These are phyloP conservation scores for Chloromonas sp. DNA, from an alignment of 163 green algal species.

Conservation along the genomic window DNA sequence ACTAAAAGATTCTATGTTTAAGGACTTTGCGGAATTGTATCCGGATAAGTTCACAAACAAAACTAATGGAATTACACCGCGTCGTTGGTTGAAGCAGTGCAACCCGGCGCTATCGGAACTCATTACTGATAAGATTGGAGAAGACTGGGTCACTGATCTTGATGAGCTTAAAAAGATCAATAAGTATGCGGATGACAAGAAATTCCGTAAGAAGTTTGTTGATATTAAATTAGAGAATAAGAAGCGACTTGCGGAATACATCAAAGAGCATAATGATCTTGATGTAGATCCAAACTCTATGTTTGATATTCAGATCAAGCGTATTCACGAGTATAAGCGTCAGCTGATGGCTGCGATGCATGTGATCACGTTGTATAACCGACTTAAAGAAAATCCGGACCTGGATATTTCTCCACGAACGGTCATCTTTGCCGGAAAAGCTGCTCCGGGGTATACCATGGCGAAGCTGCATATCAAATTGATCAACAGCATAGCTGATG, in stretches of 20 bases:
- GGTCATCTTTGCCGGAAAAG: conserved; percentile 91
- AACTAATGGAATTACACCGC: conserved; percentile 73
- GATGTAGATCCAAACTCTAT: conserved; percentile 67
- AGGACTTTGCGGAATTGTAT: conserved; percentile 85
- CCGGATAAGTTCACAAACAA: conserved; percentile 54
- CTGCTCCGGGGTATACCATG: conserved; percentile 81
- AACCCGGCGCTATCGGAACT: conserved; percentile 84
- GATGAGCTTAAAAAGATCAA: conserved; percentile 66
- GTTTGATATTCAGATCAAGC: conserved; percentile 97
- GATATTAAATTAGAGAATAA: conserved; percentile 86
- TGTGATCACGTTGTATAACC: conserved; percentile 90
- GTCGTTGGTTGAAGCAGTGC: conserved; percentile 92
- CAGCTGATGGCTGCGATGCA: conserved; percentile 94
- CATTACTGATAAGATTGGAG: conserved; percentile 87
- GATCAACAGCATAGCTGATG: conserved; percentile 76
- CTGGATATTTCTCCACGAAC: conserved; percentile 63
- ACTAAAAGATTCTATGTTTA: conserved; percentile 88
- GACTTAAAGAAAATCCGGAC: conserved; percentile 78
- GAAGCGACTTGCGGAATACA: conserved; percentile 64
- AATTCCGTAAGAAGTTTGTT: conserved; percentile 79
- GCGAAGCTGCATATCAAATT: conserved; percentile 98
- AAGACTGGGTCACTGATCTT: conserved; percentile 50
- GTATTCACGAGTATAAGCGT: conserved; percentile 99
- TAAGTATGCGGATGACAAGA: conserved; percentile 65
- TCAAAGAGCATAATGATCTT: conserved; percentile 70